Evolutionary conservation across 176 grass and related monocot species (phyloP).

Genomic region (Hyparrhenia diplandra): DNA sequence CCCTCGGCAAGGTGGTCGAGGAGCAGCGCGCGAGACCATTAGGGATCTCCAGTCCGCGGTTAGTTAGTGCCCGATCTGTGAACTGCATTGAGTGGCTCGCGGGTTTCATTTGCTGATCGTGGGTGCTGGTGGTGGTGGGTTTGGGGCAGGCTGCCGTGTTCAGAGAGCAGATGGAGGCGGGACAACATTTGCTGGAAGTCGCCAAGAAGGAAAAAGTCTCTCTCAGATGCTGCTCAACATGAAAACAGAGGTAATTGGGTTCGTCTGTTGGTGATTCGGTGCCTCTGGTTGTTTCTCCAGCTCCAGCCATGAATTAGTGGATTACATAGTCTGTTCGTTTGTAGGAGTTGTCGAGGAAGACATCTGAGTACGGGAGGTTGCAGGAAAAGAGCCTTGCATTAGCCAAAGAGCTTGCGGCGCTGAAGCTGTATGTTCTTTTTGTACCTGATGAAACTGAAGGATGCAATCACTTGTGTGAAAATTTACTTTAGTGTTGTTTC

Average conservation of each 20-base stretch:
- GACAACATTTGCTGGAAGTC: slow-evolving; percentile 30
- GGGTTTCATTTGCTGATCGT: not conserved
- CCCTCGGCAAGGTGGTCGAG: slow-evolving; percentile 37
- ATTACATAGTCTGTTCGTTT: not conserved
- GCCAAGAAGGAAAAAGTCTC: slow-evolving; percentile 58
- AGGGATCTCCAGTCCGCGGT: slow-evolving; percentile 56
- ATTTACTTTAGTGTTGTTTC: not conserved
- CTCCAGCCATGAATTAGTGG: not conserved
- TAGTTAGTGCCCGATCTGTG: slow-evolving; percentile 10
- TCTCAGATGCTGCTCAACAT: slow-evolving; percentile 50
- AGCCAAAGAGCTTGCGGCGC: slow-evolving; percentile 75
- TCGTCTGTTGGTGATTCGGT: not conserved
- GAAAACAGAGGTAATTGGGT: slow-evolving; percentile 54
- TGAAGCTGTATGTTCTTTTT: slow-evolving; percentile 61
- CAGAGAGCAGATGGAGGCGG: slow-evolving; percentile 39
- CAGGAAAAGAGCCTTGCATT: slow-evolving; percentile 80
- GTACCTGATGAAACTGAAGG: not conserved
- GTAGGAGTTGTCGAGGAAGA: slow-evolving; percentile 73
- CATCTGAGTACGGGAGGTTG: slow-evolving; percentile 64
- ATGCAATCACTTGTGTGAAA: not conserved
- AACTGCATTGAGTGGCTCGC: not conserved
- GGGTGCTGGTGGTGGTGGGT: not conserved
- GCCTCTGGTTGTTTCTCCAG: not conserved
- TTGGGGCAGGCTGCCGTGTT: slow-evolving; percentile 27
- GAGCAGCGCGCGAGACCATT: slow-evolving; percentile 51